phyloP scores from a whole-genome alignment of 2,329 filamentous ascomycete genomes.

The Pleomassaria siparia region DNA sequence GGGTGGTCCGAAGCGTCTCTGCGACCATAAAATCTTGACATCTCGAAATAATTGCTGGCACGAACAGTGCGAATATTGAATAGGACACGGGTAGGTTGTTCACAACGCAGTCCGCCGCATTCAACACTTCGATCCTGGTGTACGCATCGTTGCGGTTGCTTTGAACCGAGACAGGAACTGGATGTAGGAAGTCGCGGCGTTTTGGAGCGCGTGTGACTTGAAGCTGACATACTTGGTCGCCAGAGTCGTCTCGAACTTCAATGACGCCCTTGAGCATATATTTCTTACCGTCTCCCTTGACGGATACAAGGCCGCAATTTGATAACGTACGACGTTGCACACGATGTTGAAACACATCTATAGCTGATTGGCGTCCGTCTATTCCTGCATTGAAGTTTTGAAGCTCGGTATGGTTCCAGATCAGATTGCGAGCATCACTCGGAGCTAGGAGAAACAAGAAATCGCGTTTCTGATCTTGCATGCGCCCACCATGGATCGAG shows the following conservation, averaged over 20 bases:
- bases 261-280: slow-evolving; percentile 21
- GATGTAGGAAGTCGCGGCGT: slow-evolving; percentile 62
- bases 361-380: slow-evolving; percentile 12
- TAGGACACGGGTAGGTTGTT: slow-evolving; percentile 50
- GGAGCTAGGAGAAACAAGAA: slow-evolving; percentile 35
- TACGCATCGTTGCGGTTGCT: slow-evolving; percentile 31
- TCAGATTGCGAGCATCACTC: slow-evolving; percentile 12
- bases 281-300: slow-evolving; percentile 22
- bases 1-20: slow-evolving; percentile 57
- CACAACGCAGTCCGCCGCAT: slow-evolving; percentile 50
- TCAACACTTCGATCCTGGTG: slow-evolving; percentile 52
- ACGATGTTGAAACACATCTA: slow-evolving; percentile 13
- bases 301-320: slow-evolving; percentile 27
- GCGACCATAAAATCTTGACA: slow-evolving; percentile 67
- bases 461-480: slow-evolving; percentile 25
- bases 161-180: slow-evolving; percentile 8
- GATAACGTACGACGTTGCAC: slow-evolving; percentile 5
- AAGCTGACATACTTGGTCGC: slow-evolving; percentile 8
- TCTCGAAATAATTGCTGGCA: slow-evolving; percentile 73
- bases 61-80: slow-evolving; percentile 58
- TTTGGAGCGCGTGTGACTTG: slow-evolving; percentile 50
- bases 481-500: slow-evolving; percentile 21
- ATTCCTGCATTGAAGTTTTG: slow-evolving; percentile 19
- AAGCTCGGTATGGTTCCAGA: slow-evolving; percentile 13
- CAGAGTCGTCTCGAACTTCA: background rate